phyloP scores from a whole-genome alignment of 805 yeast species.

The Teunomyces gatunensis region DNA sequence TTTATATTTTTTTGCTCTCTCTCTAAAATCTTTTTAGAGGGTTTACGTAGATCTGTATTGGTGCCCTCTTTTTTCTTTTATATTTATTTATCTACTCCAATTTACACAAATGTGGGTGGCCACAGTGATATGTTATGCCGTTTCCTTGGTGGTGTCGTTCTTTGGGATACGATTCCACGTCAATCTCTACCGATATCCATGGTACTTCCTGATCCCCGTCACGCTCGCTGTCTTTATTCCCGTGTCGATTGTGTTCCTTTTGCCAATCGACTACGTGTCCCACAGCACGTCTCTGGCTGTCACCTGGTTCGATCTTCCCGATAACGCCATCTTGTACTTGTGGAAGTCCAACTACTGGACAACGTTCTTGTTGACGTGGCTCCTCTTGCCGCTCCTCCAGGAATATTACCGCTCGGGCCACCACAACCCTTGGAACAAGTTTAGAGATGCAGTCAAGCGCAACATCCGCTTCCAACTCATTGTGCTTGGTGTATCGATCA shows the following conservation, averaged over 20 bases:
- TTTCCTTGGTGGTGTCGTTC: slow-evolving; percentile 27
- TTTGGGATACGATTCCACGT: slow-evolving; percentile 36
- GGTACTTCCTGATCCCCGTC: slow-evolving; percentile 46
- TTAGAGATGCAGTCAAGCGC: slow-evolving; percentile 55
- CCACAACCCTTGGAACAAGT: slow-evolving; percentile 42
- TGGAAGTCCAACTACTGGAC: slow-evolving; percentile 83
- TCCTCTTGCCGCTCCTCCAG: slow-evolving; percentile 67
- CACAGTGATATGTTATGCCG: slow-evolving; percentile 23
- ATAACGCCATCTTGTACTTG: slow-evolving; percentile 46
- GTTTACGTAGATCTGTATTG: background rate
- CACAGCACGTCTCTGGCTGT: slow-evolving; percentile 35
- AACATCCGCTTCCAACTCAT: slow-evolving; percentile 61
- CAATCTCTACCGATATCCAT: slow-evolving; percentile 32
- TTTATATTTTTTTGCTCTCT: too few species aligned
- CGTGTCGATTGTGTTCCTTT: slow-evolving; percentile 64
- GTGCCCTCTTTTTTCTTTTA: background rate
- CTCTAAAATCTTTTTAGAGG: too few species aligned
- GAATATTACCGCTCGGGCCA: slow-evolving; percentile 72
- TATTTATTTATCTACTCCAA: background rate
- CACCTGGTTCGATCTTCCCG: slow-evolving; percentile 46
- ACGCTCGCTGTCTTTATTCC: slow-evolving; percentile 70
- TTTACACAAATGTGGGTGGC: slow-evolving; percentile 19
- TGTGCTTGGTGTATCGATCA: slow-evolving; percentile 49
- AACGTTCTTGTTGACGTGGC: slow-evolving; percentile 79
- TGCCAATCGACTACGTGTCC: slow-evolving; percentile 73